These are phyloP conservation scores for Hericium coralloides DNA, from an alignment of 768 basidiomycete species.

Conservation along the genomic window DNA sequence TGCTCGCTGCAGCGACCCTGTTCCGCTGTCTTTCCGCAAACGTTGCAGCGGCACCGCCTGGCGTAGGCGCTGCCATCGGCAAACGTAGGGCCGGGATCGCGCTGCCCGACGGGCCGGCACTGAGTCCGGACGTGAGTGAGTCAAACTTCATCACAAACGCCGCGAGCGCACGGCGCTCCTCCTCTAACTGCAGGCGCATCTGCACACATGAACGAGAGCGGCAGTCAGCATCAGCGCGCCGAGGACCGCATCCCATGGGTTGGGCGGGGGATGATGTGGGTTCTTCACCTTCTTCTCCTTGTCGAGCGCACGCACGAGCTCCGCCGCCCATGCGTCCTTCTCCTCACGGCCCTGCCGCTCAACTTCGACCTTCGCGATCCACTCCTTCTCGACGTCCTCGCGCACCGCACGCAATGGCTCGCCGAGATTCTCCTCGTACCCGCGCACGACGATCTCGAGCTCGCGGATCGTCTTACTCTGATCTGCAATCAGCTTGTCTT, in stretches of 20 bases:
- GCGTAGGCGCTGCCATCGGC: constrained; percentile 33
- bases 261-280: background rate
- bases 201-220: constrained; percentile 15
- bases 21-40: constrained; percentile 39
- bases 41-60: constrained; percentile 41
- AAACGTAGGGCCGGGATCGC: background rate
- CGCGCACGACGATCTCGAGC: constrained; percentile 61
- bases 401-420: constrained; percentile 56
- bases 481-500: constrained; percentile 65
- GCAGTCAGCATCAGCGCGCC: background rate
- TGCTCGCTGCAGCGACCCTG: constrained; percentile 20
- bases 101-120: constrained; percentile 1
- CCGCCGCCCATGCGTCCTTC: constrained; percentile 63
- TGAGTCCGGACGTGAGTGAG: constrained; percentile 43
- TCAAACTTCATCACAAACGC: constrained; percentile 82
- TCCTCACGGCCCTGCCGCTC: constrained; percentile 56
- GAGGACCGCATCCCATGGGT: background rate
- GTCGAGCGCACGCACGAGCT: constrained; percentile 67
- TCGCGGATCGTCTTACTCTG: constrained; percentile 71
- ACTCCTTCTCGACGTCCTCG: constrained; percentile 71
- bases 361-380: constrained; percentile 48
- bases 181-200: constrained; percentile 58
- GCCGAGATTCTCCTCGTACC: constrained; percentile 67
- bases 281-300: constrained; percentile 60
- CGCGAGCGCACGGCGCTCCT: constrained; percentile 68